Evolutionary conservation across 139 green algal species (phyloP), one percentile per base, ranked within the genome.

Genomic region (Trebouxia sp.): DNA sequence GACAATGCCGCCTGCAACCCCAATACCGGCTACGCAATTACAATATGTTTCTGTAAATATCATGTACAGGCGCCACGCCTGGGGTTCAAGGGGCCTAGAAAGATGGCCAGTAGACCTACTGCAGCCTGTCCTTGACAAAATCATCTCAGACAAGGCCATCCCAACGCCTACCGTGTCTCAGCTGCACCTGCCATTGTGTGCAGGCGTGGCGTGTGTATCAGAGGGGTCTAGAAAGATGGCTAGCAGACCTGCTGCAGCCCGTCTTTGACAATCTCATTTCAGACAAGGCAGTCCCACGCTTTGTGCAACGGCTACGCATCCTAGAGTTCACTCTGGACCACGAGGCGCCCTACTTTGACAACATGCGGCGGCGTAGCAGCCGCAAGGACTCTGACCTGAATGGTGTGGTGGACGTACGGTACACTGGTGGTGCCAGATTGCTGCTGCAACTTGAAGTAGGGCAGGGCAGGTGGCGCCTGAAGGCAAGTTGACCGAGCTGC

Each of bases 161-260:
- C 28, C 14, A 38, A n/a, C n/a, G 56, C n/a, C 35, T 9, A 38
- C 35, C 6, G 8, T 66, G n/a, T 3, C n/a, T 22, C 11, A 3
- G 37, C 26, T 20, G 26, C 41, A 26, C 22, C 5, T 50, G 8
- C n/a, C 39, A 6, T 6, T 28, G 1, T 15, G 1, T 82, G 65
- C 85, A 92, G 92, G 87, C 91, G 26, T 99, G 95, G 95, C 89
- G 96, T 7, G 92, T 99, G 32, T 99, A 98, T 80, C 96, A 98
- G 85, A 86, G 94, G 0, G 93, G 94, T 26, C 79, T 99, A 72
- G 96, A 98, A 85, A 78, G 87, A 24, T 99, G 96, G 96, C 87
- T 99, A 48, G 91, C 93, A 6, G 91, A 94, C 81, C 83, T 99
- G 72, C 88, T 99, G 84, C 96, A 99, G 87, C 95, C 93, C 1